A percentile compares a stretch with the other conserved stretches of the same genome.
phyloP scores from a whole-genome alignment of 1,284 basidiomycete species.

The Kwoniella shivajii region DNA sequence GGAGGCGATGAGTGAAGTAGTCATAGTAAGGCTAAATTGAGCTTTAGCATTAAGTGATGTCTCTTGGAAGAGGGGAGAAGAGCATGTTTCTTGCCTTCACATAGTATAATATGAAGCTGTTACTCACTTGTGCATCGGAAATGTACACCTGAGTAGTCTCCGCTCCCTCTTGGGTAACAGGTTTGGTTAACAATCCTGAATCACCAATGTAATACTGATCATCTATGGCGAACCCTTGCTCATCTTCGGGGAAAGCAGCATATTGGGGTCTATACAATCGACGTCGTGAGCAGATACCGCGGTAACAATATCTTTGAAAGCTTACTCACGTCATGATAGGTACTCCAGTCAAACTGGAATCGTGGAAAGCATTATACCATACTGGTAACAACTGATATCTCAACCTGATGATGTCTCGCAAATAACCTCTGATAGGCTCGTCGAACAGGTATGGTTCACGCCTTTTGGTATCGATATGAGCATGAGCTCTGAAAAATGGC shows the following conservation, averaged over 20 bases:
- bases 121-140: conserved; percentile 74
- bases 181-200: conserved; percentile 88
- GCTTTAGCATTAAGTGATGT: too few species aligned
- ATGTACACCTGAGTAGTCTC: conserved; percentile 78
- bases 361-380: conserved; percentile 96
- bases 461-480: conserved; percentile 96
- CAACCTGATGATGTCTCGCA: conserved; percentile 77
- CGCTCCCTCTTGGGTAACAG: conserved; percentile 75
- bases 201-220: conserved; percentile 93
- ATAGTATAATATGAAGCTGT: too few species aligned
- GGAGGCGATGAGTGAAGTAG: conserved; percentile 73
- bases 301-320: too few species aligned
- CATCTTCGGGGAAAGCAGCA: conserved; percentile 85
- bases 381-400: conserved; percentile 86
- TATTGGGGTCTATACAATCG: conserved; percentile 75
- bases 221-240: conserved; percentile 80
- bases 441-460: conserved; percentile 93
- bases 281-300: neutral
- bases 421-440: conserved; percentile 79
- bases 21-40: conserved; percentile 96
- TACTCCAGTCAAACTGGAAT: conserved; percentile 74
- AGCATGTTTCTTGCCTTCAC: too few species aligned
- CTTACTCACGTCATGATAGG: conserved; percentile 71
- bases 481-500: conserved; percentile 98
- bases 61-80: too few species aligned